Conservation (phyloP, 176 grass and related monocot species). For the Cenchrus americanus region DNA sequence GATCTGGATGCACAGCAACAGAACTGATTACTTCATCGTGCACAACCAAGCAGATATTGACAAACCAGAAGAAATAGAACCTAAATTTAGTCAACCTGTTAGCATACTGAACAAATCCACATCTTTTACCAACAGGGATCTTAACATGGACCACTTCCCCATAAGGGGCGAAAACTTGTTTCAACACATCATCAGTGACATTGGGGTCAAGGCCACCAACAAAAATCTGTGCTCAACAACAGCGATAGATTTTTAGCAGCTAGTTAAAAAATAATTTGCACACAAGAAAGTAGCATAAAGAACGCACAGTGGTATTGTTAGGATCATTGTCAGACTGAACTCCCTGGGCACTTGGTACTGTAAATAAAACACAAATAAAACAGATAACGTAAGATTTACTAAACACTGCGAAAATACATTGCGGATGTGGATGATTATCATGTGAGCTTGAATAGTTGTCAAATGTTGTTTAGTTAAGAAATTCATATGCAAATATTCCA, state of each 20-base stretch:
- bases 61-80: background rate
- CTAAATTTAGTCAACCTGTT: conserved; percentile 52
- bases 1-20: conserved; percentile 42
- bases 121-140: conserved; percentile 82
- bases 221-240: conserved; percentile 64
- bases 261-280: background rate
- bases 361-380: conserved; percentile 49
- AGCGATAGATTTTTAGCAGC: conserved; percentile 5
- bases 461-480: background rate
- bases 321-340: conserved; percentile 80
- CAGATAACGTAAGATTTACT: conserved; percentile 34
- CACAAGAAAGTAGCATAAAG: conserved; percentile 18
- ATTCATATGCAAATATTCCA: conserved; percentile 26
- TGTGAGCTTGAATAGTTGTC: background rate
- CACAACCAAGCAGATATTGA: background rate
- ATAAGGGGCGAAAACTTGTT: conserved; percentile 68
- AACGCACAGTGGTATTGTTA: conserved; percentile 82
- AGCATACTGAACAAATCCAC: conserved; percentile 85
- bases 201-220: conserved; percentile 82
- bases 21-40: background rate
- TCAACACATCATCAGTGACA: conserved; percentile 69
- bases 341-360: conserved; percentile 60
- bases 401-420: conserved; percentile 12
- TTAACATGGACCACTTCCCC: conserved; percentile 78
- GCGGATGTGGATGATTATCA: conserved; percentile 28